Base-by-base conservation (phyloP, 306 rosid genomes). In the Quercus parvula region DNA sequence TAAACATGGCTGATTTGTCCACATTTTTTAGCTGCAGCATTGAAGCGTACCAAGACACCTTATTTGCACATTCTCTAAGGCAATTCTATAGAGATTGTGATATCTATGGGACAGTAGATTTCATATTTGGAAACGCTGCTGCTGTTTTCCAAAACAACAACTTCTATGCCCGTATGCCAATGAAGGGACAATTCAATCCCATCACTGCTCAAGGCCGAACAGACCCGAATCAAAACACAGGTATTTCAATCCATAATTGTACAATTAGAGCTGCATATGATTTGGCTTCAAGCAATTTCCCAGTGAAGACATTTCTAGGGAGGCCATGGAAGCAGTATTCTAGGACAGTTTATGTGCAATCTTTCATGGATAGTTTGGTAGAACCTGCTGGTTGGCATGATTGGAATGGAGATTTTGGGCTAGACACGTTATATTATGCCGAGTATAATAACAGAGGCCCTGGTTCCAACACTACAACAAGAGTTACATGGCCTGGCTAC, bases 71-170 rank as follows among this genome's bases (percentile, higher is more conserved):
- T 63, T 86, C 89, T 6, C 72, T 76, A 9, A 75, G 86, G 19
- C 89, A 86, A 74, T 77, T 86, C 85, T 86, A 62, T 52, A 66
- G 87, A 51, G 89, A 86, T 77, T 86, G 89, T 76, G 89, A 86
- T 46, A 56, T 83, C 19, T 86, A 83, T 15, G 89, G 87, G 27
- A 83, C 89, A 0, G 87, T 86, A 0, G 89, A 86, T 71, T 86
- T 83, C 77, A 86, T 86, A 27, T 86, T 86, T 41, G 85, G 89
- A 27, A 77, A 86, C 27, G 89, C 87, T 0, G 85, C 83, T 0
- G 89, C 71, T 18, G 85, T 83, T 11, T 33, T 86, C 58, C 87
- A 86, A 61, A 74, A 80, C 66, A 83, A 87, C 46, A 83, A 78
- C 77, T 22, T 86, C 2, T 83, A 77, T 31, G 83, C 89, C n/a